These are phyloP conservation scores for Zygosaccharomyces pseudorouxii DNA, from an alignment of 805 yeast genomes.

Conservation along the genomic window DNA sequence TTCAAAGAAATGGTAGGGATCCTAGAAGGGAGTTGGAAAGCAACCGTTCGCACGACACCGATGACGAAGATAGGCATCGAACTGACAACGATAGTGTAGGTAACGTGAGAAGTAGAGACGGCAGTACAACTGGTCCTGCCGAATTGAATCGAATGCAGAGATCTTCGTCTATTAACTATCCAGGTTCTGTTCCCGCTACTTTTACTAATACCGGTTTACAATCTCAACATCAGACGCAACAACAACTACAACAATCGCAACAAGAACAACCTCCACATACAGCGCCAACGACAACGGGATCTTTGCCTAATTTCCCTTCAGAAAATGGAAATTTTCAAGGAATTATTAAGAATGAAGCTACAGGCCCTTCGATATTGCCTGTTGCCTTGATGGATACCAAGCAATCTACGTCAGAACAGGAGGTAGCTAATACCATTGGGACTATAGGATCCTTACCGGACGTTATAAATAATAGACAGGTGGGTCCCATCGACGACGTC, in stretches of 20 bases:
- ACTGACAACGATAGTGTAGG: conserved; percentile 7
- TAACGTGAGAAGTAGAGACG: conserved; percentile 10
- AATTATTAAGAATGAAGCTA: conserved; percentile 6
- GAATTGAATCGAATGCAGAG: conserved; percentile 4
- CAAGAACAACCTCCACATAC: not conserved
- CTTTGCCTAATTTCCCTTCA: conserved; percentile 6
- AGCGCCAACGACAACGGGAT: conserved; percentile 8
- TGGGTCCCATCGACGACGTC: conserved; percentile 8
- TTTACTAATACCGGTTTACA: conserved; percentile 3
- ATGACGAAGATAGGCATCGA: conserved; percentile 15
- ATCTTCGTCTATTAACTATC: conserved; percentile 4
- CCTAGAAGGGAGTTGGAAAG: conserved; percentile 21
- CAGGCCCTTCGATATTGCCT: not conserved
- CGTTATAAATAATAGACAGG: conserved; percentile 16
- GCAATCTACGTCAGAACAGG: conserved; percentile 2
- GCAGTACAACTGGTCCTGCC: conserved; percentile 7
- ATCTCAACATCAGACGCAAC: not conserved
- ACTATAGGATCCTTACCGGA: conserved; percentile 17
- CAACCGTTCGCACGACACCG: conserved; percentile 10
- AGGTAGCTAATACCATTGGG: conserved; percentile 16
- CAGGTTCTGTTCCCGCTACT: conserved; percentile 8
- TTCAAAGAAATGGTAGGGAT: conserved; percentile 28
- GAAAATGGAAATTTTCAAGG: conserved; percentile 7
- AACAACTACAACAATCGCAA: not conserved
- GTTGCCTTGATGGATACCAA: conserved; percentile 1